Percentiles rank a stretch among this genome's conserved stretches.
Conservation (phyloP, 1,284 basidiomycete genomes). For the Phylloboletellus chloephorus region DNA sequence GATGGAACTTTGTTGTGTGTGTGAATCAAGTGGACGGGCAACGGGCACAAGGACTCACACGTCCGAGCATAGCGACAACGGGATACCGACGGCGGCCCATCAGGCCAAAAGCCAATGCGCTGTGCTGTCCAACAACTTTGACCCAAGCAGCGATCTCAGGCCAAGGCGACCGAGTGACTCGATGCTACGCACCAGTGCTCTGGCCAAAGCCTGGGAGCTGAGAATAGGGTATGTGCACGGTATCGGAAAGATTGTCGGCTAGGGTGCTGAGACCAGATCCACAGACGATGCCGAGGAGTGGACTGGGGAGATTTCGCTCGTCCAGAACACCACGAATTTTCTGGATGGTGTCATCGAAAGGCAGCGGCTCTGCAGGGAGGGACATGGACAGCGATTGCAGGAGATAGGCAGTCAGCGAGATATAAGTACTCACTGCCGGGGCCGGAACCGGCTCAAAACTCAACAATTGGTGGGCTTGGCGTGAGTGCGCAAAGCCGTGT, state of each 20-base stretch:
- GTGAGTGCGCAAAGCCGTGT: no score
- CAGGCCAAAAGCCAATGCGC: constrained; percentile 71
- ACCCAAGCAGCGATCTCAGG: background rate
- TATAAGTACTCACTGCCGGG: no score
- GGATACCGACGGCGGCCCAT: constrained; percentile 59
- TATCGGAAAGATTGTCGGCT: constrained; percentile 49
- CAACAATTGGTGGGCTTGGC: no score
- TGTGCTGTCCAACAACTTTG: constrained; percentile 70
- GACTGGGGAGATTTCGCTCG: constrained; percentile 39
- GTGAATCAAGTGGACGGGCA: background rate
- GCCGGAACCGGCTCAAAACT: no score
- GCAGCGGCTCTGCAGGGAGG: constrained; percentile 15
- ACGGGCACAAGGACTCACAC: constrained; percentile 41
- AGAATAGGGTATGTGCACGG: constrained; percentile 54
- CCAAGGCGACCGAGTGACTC: background rate
- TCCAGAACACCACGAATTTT: constrained; percentile 38
- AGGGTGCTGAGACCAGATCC: constrained; percentile 72
- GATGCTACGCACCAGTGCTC: constrained; percentile 56
- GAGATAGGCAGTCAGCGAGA: no score
- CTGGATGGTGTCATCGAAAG: constrained; percentile 37
- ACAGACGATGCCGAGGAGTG: constrained; percentile 71
- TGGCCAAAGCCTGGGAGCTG: constrained; percentile 62
- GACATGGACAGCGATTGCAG: constrained; percentile 17
- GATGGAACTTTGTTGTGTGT: constrained; percentile 53
- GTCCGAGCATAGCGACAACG: constrained; percentile 80